Conservation (phyloP, 1,284 basidiomycete genomes). For the Phellopilus nigrolimitatus region DNA sequence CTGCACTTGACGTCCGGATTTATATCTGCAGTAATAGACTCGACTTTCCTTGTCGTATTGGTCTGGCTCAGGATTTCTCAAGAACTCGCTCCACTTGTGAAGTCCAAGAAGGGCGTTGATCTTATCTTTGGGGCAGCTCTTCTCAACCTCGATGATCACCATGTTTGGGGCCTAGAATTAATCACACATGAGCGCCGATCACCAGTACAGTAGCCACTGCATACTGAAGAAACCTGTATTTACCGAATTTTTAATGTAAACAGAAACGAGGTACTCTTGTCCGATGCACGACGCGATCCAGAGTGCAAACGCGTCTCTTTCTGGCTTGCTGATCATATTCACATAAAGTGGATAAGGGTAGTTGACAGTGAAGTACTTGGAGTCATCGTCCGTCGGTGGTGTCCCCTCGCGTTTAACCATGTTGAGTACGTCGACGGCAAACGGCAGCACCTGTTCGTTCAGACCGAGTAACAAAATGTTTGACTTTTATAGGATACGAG, state of each 20-base stretch:
- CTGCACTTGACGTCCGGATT: constrained; percentile 38
- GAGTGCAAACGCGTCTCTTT: constrained; percentile 46
- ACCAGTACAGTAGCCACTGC: neutral
- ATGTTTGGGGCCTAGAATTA: constrained; percentile 51
- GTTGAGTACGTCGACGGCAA: no score
- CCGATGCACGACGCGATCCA: constrained; percentile 63
- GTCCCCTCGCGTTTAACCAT: constrained; percentile 59
- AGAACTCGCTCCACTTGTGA: constrained; percentile 57
- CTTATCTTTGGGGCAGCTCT: constrained; percentile 31
- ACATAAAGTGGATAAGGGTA: constrained; percentile 50
- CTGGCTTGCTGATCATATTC: constrained; percentile 46
- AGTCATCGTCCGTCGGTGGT: constrained; percentile 52
- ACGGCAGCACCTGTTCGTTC: no score
- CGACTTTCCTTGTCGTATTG: constrained; percentile 39
- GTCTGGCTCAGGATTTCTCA: constrained; percentile 39
- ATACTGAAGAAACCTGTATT: constrained; percentile 24
- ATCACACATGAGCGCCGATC: neutral
- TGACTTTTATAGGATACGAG: no score
- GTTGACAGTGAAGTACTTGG: constrained; percentile 53
- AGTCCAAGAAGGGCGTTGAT: constrained; percentile 51
- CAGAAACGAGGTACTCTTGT: constrained; percentile 41
- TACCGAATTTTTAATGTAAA: constrained; percentile 63
- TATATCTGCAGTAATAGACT: constrained; percentile 52
- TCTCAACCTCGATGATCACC: constrained; percentile 57
- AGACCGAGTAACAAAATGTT: no score